Base-by-base conservation (phyloP, 192 early-diverging fungal species). In the Backusella macrospora region DNA sequence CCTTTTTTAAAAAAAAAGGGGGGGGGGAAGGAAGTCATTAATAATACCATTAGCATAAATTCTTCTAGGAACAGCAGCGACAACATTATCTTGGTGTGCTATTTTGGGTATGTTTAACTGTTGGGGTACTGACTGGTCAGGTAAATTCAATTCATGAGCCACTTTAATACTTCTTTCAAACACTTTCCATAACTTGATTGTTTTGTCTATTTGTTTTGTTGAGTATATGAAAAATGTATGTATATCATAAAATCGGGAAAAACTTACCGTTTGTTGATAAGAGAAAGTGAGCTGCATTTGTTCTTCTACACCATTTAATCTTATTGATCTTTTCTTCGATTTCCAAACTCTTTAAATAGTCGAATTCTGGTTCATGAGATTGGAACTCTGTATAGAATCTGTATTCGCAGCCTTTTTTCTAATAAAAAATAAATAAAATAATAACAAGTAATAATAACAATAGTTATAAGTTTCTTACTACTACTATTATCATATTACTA, bases 291-390 rank as follows among this genome's bases (percentile, higher is more conserved):
- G 94, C 91, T 46, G 93, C 84, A 81, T 96, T 96, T 78, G 93
- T 91, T 18, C 92, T 84, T 76, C 86, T 88, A 84, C 93, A 94
- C 95, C 95, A 97, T 80, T 95, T 88, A 79, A 97, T 97, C 76
- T 96, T 94, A 82, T 97, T 97, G 79, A 97, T 97, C 82, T 97
- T 97, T 78, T 97, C 95, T 82, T 97, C 95, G 68, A 97, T 97
- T 83, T 97, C 95, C 77, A 97, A 80, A 80, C 90, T 92, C 85
- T 97, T 97, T 48, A 97, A 82, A 74, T 96, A 97, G 79, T 97
- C 95, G 73, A 97, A 97, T 81, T 97, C 94, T 29, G 95, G 95
- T 86, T 97, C 95, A 81, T 97, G 95, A 62, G 95, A 97, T 79
- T 97, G 95, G 73, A 97, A 97, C 82, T 97, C 95, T 71, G 95